These are phyloP conservation scores for Polygonum maritimum DNA, from an alignment of 148 eudicot species.

Conservation along the genomic window DNA sequence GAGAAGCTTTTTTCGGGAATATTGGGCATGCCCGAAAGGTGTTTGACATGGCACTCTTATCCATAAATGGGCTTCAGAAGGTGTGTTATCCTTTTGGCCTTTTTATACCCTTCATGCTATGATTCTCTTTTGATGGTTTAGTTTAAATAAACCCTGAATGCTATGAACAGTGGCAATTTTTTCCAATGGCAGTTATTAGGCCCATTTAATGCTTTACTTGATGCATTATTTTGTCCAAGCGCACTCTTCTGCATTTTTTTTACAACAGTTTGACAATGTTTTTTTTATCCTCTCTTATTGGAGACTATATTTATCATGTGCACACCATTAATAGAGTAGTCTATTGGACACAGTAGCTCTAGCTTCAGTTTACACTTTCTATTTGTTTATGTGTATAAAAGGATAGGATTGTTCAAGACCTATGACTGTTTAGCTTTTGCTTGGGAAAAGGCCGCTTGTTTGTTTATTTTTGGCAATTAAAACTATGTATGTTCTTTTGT, in stretches of 20 bases:
- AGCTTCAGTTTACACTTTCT: background rate
- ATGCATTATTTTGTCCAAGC: background rate
- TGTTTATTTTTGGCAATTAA: background rate
- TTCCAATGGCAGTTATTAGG: background rate
- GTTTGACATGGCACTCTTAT: constrained; percentile 92
- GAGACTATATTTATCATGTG: background rate
- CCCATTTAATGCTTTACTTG: background rate
- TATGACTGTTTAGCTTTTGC: background rate
- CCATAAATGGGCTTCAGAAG: constrained; percentile 47
- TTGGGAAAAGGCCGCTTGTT: background rate
- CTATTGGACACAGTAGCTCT: background rate
- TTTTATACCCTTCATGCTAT: background rate
- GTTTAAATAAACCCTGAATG: background rate
- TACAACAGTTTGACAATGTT: background rate
- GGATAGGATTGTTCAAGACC: background rate
- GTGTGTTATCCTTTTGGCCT: constrained; percentile 23
- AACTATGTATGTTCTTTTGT: background rate
- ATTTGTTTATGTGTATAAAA: background rate
- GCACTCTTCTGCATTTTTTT: background rate
- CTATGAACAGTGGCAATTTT: background rate
- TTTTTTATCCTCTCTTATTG: background rate
- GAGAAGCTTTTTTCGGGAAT: constrained; percentile 85
- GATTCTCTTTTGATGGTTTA: background rate
- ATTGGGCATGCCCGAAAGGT: constrained; percentile 77
- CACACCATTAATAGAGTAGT: background rate